These are phyloP conservation scores for Cladobotryum protrusum DNA, from an alignment of 2,329 filamentous ascomycete species.

Conservation along the genomic window DNA sequence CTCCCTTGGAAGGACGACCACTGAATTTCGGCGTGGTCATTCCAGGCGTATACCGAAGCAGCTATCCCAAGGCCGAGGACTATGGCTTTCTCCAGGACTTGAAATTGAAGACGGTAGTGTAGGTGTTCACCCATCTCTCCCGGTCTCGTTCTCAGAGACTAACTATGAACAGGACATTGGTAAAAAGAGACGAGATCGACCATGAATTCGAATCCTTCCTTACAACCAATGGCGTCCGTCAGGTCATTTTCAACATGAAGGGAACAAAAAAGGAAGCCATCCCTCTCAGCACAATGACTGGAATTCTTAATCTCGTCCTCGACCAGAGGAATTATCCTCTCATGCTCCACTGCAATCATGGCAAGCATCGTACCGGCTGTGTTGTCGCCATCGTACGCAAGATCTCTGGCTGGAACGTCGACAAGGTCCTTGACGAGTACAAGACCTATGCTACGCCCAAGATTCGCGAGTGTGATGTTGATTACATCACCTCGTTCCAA, in stretches of 20 bases:
- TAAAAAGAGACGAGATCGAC: constrained; percentile 53
- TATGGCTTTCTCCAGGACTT: constrained; percentile 63
- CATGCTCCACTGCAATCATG: constrained; percentile 88
- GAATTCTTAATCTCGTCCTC: constrained; percentile 65
- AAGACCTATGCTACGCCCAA: constrained; percentile 56
- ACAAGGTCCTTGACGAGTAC: constrained; percentile 67
- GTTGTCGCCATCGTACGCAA: constrained; percentile 76
- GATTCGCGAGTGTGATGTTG: constrained; percentile 52
- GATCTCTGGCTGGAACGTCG: constrained; percentile 59
- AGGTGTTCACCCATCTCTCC: constrained; percentile 18
- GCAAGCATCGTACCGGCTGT: constrained; percentile 88
- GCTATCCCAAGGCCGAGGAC: constrained; percentile 67
- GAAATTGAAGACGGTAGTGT: constrained; percentile 74
- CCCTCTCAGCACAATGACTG: constrained; percentile 58
- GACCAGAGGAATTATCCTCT: constrained; percentile 71
- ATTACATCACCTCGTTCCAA: constrained; percentile 50
- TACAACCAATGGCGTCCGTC: constrained; percentile 58
- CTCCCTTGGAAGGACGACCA: constrained; percentile 36
- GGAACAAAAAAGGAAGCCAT: constrained; percentile 83
- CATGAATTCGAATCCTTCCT: constrained; percentile 57
- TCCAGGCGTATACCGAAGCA: constrained; percentile 72
- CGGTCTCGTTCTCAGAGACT: neutral
- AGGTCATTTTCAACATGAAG: constrained; percentile 69
- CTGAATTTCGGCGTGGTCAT: constrained; percentile 72
- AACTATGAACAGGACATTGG: constrained; percentile 47